Conservation (phyloP, 352 stramenopile species). For the Globisporangium megalacanthum region DNA sequence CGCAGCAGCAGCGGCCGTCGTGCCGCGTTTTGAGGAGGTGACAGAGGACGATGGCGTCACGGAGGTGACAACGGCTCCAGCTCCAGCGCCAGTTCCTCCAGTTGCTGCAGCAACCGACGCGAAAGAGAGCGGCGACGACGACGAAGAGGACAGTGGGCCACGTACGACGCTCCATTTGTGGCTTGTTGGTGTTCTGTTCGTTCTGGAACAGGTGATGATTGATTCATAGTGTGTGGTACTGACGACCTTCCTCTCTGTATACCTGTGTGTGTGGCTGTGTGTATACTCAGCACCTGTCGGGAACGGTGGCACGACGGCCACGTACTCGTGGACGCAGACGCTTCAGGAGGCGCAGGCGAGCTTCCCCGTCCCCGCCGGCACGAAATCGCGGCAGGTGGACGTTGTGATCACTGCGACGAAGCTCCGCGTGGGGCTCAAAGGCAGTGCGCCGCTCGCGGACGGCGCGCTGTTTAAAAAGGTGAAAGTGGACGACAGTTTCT, state of each 20-base stretch:
- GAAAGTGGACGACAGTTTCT: slow-evolving; percentile 98
- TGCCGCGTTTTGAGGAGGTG: slow-evolving; percentile 78
- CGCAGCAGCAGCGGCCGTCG: slow-evolving; percentile 21
- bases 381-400: slow-evolving; percentile 90
- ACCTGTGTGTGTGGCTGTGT: slow-evolving; percentile 1
- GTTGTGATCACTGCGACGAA: slow-evolving; percentile 90
- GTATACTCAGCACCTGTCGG: slow-evolving; percentile 65
- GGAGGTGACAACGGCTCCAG: slow-evolving; percentile 12
- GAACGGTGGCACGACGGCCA: slow-evolving; percentile 90
- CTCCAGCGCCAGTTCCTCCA: background rate
- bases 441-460: slow-evolving; percentile 73
- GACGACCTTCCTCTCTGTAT: background rate
- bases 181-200: no score
- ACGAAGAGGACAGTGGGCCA: slow-evolving; percentile 63
- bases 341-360: slow-evolving; percentile 93
- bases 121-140: slow-evolving; percentile 20
- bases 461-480: slow-evolving; percentile 93
- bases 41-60: slow-evolving; percentile 43
- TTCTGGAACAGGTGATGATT: no score
- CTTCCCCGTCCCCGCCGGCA: slow-evolving; percentile 90
- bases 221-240: no score
- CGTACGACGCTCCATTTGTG: slow-evolving; percentile 25
- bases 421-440: slow-evolving; percentile 89
- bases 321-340: slow-evolving; percentile 98
- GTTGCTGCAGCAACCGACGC: slow-evolving; percentile 28